Evolutionary conservation across 805 yeast genomes (phyloP), one percentile per base, ranked within the genome.

Genomic region (Pichia gijzeniarum): DNA sequence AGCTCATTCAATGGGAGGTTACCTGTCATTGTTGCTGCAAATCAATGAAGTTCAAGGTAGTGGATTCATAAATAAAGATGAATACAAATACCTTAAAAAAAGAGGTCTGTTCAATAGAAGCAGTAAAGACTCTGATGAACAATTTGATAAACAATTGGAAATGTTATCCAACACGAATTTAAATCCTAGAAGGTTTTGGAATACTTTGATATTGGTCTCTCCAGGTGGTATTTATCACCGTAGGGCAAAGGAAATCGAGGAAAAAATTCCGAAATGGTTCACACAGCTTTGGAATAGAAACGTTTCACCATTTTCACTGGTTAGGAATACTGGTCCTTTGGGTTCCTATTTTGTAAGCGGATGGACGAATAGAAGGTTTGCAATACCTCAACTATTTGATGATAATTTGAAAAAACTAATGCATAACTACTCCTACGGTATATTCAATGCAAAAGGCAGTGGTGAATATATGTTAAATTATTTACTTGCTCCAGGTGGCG

Each of bases 1-100:
- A 62, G 95, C 96, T 1, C 99, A 91, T 64, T 89, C 96, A 0
- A 72, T 93, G 76, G 99, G 99, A 4, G 96, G 95, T 0, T 91
- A 90, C 59, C 56, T 91, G 19, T 76, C 84, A 59, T 75, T 82
- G 1, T 64, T 82, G 4, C 85, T 87, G 28, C 51, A 50, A 31
- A 48, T 51, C 12, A 51, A 51, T 31, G 54, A 51, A 43, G 46
- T 44, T 38, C 41, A 40, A 5, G 43, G 42, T 19, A 37, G 38
- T 13, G 36, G 31, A 16, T 38, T 9, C 27, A 40, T 48, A 27
- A 40, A 39, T 31, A 27, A 48, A 18, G 44, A 44, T 25, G 53
- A 50, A 40, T 45, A 43, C 17, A 41, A 50, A 19, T 41, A 36
- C 12, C 35, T 43, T n/a, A 34, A 45, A 30, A 40, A 44, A 21